Conservation (phyloP, 1,284 basidiomycete species). For the Cutaneotrichosporon cutaneum region DNA sequence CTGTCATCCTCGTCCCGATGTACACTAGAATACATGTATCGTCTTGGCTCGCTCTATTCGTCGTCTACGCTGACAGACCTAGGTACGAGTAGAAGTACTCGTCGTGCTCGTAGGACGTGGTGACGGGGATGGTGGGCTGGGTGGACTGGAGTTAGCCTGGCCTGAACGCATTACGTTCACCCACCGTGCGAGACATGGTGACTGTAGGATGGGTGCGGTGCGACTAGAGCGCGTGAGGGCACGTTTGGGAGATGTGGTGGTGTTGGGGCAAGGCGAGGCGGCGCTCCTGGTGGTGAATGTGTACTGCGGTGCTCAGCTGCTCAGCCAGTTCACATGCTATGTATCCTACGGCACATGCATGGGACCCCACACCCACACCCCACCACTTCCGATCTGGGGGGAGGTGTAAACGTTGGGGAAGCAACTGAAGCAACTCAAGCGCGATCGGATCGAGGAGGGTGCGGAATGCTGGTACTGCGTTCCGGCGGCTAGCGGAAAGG, state of each 20-base stretch:
- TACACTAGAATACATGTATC: neutral
- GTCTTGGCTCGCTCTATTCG: neutral
- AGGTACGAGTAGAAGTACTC: constrained; percentile 1
- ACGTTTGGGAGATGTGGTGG: too few relatives aligned
- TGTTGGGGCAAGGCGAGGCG: too few relatives aligned
- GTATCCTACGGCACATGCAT: neutral
- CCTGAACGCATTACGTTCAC: too few relatives aligned
- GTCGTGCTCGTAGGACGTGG: neutral
- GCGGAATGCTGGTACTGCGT: too few relatives aligned
- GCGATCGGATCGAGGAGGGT: neutral
- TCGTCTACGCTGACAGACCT: neutral
- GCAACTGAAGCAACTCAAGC: neutral
- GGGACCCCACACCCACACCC: neutral
- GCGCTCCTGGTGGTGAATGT: neutral
- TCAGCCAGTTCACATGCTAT: neutral
- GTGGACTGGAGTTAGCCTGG: too few relatives aligned
- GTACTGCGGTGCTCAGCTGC: neutral
- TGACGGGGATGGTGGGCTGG: too few relatives aligned
- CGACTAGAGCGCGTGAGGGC: too few relatives aligned
- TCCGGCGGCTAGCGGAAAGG: too few relatives aligned
- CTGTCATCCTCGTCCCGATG: too few relatives aligned
- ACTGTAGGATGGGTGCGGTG: too few relatives aligned
- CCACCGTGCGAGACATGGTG: too few relatives aligned
- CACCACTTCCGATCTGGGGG: neutral
- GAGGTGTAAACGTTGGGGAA: neutral